phyloP scores from a whole-genome alignment of 169 alveolate genomes.

The Neospora caninum region DNA sequence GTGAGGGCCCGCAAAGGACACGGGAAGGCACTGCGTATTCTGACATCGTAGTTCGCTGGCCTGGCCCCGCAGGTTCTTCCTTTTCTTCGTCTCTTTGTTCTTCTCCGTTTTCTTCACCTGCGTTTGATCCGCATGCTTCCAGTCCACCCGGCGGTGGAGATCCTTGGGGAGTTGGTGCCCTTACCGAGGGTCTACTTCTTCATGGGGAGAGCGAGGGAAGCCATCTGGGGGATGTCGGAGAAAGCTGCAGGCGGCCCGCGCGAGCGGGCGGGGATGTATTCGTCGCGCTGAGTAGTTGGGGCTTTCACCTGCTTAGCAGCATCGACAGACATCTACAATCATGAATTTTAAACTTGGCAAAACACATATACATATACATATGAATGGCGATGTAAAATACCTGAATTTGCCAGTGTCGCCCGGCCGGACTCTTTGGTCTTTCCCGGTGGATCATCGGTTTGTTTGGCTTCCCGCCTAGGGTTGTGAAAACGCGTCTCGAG shows the following conservation, averaged over 20 bases:
- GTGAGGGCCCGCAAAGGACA: too few relatives aligned
- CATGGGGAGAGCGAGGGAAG: neutral
- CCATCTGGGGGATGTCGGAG: neutral
- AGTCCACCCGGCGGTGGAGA: neutral
- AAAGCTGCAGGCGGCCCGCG: neutral
- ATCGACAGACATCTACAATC: neutral
- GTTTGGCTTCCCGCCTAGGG: too few relatives aligned
- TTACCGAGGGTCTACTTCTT: neutral
- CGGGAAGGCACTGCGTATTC: neutral
- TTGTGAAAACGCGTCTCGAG: too few relatives aligned
- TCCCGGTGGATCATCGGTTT: too few relatives aligned
- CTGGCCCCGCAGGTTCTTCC: neutral
- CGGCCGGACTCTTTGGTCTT: too few relatives aligned
- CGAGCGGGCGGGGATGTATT: slow-evolving; percentile 16
- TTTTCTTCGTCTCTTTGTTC: neutral
- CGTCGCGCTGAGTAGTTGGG: slow-evolving; percentile 33
- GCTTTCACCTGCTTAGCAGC: neutral
- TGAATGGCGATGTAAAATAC: too few relatives aligned
- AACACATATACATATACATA: too few relatives aligned
- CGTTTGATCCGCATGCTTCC: neutral
- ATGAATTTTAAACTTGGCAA: too few relatives aligned
- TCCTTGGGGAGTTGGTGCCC: neutral
- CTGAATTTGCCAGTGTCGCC: too few relatives aligned
- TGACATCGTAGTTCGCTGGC: neutral
- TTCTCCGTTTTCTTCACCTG: too few relatives aligned